Evolutionary conservation across 2,329 filamentous ascomycete genomes (phyloP).

Genomic region (Colletotrichum scovillei): DNA sequence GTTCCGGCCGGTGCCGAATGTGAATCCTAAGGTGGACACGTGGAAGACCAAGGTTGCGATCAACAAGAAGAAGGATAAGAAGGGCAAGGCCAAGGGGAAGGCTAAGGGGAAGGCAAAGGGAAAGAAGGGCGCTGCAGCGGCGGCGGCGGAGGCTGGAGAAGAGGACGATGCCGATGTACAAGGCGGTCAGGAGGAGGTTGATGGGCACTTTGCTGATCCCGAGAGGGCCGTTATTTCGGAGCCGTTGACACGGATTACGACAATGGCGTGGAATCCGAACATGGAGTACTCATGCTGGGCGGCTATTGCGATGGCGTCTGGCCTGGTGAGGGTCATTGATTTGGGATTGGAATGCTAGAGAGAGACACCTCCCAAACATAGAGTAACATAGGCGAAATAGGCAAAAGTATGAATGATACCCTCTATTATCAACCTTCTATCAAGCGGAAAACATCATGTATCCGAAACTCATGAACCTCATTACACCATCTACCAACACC

Average conservation of each 20-base stretch:
- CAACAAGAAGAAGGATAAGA: constrained; percentile 49
- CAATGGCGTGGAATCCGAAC: constrained; percentile 77
- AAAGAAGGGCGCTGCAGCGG: constrained; percentile 35
- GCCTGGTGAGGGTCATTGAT: constrained; percentile 74
- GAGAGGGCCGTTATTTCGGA: constrained; percentile 67
- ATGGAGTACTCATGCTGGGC: constrained; percentile 74
- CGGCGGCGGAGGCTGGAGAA: constrained; percentile 48
- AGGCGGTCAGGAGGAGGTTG: constrained; percentile 38
- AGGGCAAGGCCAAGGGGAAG: constrained; percentile 50
- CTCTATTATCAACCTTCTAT: constrained; percentile 7
- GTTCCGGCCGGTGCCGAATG: constrained; percentile 62
- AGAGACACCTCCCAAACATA: not conserved
- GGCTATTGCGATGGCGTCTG: constrained; percentile 74
- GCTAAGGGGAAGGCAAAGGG: constrained; percentile 48
- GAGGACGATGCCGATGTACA: constrained; percentile 40
- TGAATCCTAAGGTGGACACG: constrained; percentile 55
- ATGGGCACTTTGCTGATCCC: constrained; percentile 45
- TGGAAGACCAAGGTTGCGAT: constrained; percentile 51
- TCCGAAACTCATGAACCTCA: not conserved
- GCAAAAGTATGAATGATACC: constrained; percentile 18
- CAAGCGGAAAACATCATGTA: constrained; percentile 6
- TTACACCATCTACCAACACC: not conserved
- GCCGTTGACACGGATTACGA: constrained; percentile 70
- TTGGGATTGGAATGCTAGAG: constrained; percentile 60
- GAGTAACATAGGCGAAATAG: not conserved